A percentile compares a stretch with the other conserved stretches of the same genome.
These are phyloP conservation scores for Pseudogymnoascus sp. DNA, from an alignment of 2,329 filamentous ascomycete species.

Conservation along the genomic window DNA sequence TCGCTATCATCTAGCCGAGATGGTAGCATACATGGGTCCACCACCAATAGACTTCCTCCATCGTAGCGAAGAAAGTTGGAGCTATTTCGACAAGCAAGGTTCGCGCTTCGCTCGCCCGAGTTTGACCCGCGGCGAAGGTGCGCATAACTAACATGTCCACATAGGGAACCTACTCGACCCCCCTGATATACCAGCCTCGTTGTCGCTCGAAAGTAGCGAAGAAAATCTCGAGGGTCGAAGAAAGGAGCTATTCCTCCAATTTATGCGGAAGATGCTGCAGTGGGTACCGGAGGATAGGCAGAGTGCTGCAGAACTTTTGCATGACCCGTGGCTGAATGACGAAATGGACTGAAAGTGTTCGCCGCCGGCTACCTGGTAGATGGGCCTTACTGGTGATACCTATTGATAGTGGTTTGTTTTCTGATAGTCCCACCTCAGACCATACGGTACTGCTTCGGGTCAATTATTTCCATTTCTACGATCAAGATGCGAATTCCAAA, in stretches of 20 bases:
- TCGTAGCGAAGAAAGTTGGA: not conserved
- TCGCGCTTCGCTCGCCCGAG: not conserved
- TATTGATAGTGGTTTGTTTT: not conserved
- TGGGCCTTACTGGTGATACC: not conserved
- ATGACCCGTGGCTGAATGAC: conserved; percentile 25
- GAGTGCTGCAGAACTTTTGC: conserved; percentile 26
- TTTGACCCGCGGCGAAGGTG: not conserved
- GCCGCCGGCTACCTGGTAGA: not conserved
- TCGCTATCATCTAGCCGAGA: conserved; percentile 32
- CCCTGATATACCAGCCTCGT: not conserved
- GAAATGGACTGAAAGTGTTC: not conserved
- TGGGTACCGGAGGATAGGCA: conserved; percentile 28
- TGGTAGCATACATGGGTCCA: conserved; percentile 34
- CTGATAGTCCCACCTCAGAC: not conserved
- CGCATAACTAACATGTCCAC: not conserved
- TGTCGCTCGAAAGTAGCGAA: conserved; percentile 12
- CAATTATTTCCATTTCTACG: not conserved
- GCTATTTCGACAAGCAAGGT: not conserved
- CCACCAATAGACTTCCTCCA: conserved; percentile 27
- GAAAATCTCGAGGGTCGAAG: conserved; percentile 24
- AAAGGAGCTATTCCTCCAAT: conserved; percentile 25
- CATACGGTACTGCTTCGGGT: not conserved
- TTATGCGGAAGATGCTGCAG: conserved; percentile 26
- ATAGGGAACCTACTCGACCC: not conserved
- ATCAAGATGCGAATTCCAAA: not conserved